Base-by-base conservation (phyloP, 805 yeast species). In the Maudiozyma pseudohumilis region DNA sequence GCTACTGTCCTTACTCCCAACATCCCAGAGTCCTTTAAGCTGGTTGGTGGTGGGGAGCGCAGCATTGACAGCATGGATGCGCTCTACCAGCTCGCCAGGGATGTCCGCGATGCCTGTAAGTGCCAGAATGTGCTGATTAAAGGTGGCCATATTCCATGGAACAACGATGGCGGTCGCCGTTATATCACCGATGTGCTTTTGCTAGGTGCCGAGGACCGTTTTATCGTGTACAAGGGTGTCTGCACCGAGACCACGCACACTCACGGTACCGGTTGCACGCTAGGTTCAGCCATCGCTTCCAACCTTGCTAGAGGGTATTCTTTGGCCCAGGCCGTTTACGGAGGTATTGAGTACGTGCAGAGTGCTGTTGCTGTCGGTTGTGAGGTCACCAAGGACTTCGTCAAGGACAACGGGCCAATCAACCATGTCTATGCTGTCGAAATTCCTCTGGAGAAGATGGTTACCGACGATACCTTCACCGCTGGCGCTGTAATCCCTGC, bases 181-280 rank as follows among this genome's bases (percentile, higher is more conserved):
- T 47, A 50, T 6, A 65, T 80, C 11, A 60, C 68, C 10, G 85
- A 77, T 52, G 64, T 78, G 1, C 59, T 82, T 16, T 76, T 71
- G 47, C 65, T 72, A 35, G 62, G 72, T 6, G 37, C 49, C 1
- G 46, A 49, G 2, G 62, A 63, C 11, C 43, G 49, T 2, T 54
- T 61, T 33, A 61, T 69, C 0, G 48, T 74, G 1, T 77, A 67
- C 51, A 66, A 64, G 36, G 77, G 80, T 15, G 59, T 55, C 1
- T 68, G 52, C 38, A 52, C 69, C 3, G 49, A 61, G 6, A 64
- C 86, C 0, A 56, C 59, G 2, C 73, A 79, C 50, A 75, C 84
- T 1, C 96, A 87, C 56, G 96, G 96, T 10, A 84, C 95, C 3
- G 96, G 96, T 1, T 87, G 96, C 59, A 82, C 95, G 0, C 64